Conservation (phyloP, 1,139 yeast species). For the Diutina siamensis region DNA sequence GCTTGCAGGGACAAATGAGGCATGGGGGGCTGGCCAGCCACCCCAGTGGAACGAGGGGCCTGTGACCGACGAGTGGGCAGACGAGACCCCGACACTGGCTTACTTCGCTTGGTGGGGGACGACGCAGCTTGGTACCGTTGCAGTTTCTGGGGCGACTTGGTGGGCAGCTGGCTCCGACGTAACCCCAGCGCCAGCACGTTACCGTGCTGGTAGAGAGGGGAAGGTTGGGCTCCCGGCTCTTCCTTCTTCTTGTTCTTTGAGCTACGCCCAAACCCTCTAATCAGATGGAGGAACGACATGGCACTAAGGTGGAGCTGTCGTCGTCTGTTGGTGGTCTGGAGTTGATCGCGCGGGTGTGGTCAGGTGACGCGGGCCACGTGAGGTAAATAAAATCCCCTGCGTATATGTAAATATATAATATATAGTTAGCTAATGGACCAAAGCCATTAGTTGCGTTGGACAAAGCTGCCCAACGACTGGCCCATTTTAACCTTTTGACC, state of each 20-base stretch:
- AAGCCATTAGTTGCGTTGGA: neutral
- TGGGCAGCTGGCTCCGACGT: conserved; percentile 27
- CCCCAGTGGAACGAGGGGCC: neutral
- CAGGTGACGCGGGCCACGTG: neutral
- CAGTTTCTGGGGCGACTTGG: conserved; percentile 25
- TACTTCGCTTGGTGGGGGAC: conserved; percentile 24
- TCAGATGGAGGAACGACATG: conserved; percentile 36
- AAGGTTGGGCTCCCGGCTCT: conserved; percentile 22
- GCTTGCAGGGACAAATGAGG: conserved; percentile 6
- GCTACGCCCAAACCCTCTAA: conserved; percentile 54
- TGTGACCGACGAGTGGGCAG: conserved; percentile 14
- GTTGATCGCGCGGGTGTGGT: no score
- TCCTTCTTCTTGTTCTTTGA: conserved; percentile 43
- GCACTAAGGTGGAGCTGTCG: neutral
- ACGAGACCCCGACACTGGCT: conserved; percentile 12
- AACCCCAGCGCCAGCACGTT: conserved; percentile 24
- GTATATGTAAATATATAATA: no score
- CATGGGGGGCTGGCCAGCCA: neutral
- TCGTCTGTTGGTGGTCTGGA: neutral
- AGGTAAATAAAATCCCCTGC: neutral
- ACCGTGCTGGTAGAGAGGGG: conserved; percentile 21
- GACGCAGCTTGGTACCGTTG: conserved; percentile 12
- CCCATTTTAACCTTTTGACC: conserved; percentile 85
- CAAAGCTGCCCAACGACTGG: conserved; percentile 54
- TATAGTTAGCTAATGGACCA: no score